Conservation (phyloP, 345 rosid species). For the Lepidium sativum region DNA sequence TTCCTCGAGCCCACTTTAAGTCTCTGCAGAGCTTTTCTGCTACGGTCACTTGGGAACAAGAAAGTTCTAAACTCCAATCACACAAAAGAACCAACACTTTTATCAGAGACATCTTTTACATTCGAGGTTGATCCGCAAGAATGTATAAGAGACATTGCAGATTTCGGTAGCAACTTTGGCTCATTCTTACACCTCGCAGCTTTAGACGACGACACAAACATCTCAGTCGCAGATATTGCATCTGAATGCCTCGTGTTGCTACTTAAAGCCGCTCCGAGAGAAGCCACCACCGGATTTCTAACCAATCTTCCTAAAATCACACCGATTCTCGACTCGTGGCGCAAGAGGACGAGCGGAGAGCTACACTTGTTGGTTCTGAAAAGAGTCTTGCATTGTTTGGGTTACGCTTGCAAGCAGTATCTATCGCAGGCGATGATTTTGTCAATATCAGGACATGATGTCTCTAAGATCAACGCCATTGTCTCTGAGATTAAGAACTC, state of each 20-base stretch:
- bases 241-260: slow-evolving; percentile 76
- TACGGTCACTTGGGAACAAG: slow-evolving; percentile 48
- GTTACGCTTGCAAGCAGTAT: slow-evolving; percentile 76
- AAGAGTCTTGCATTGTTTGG: slow-evolving; percentile 70
- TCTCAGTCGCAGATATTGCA: slow-evolving; percentile 47
- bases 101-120: slow-evolving; percentile 46
- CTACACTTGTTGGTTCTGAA: slow-evolving; percentile 32
- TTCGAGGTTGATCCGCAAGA: slow-evolving; percentile 43
- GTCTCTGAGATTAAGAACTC: slow-evolving; percentile 63
- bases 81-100: slow-evolving; percentile 54
- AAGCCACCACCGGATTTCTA: slow-evolving; percentile 76
- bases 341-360: slow-evolving; percentile 30
- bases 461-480: slow-evolving; percentile 51
- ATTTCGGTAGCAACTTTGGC: slow-evolving; percentile 66
- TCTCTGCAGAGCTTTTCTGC: slow-evolving; percentile 74
- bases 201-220: slow-evolving; percentile 39
- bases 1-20: slow-evolving; percentile 86
- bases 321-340: slow-evolving; percentile 55
- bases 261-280: slow-evolving; percentile 84
- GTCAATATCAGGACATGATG: slow-evolving; percentile 53
- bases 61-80: slow-evolving; percentile 33
- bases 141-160: slow-evolving; percentile 63
- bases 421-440: slow-evolving; percentile 78
- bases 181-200: slow-evolving; percentile 53
- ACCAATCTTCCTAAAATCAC: slow-evolving; percentile 72